These are phyloP conservation scores for Ascochyta koolunga DNA, from an alignment of 2,329 filamentous ascomycete species.

Conservation along the genomic window DNA sequence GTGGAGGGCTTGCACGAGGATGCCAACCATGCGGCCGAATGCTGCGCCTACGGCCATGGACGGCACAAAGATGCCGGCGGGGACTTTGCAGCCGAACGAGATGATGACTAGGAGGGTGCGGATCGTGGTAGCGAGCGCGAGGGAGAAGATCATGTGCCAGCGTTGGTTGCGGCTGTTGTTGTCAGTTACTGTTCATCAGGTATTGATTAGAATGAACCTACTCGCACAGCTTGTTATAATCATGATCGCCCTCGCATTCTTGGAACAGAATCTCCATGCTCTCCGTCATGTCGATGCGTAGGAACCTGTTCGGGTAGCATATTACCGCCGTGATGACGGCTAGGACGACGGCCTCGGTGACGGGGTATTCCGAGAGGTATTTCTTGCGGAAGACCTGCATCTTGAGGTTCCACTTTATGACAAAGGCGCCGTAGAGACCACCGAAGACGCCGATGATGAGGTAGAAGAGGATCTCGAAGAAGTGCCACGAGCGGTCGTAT, in stretches of 20 bases:
- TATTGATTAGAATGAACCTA: conserved; percentile 43
- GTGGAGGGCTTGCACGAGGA: conserved; percentile 87
- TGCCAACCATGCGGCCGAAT: conserved; percentile 92
- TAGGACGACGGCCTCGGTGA: conserved; percentile 84
- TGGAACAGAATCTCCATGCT: conserved; percentile 98
- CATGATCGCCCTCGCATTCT: conserved; percentile 87
- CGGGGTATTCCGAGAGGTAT: conserved; percentile 81
- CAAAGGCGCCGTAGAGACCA: conserved; percentile 91
- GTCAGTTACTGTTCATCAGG: neutral
- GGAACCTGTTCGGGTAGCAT: conserved; percentile 96
- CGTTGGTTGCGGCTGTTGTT: conserved; percentile 64
- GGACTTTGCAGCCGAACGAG: conserved; percentile 97
- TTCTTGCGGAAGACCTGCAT: conserved; percentile 93
- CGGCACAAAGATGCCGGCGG: conserved; percentile 95
- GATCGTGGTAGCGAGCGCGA: conserved; percentile 79
- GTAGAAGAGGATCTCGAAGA: conserved; percentile 94
- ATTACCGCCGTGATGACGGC: conserved; percentile 84
- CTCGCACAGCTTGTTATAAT: conserved; percentile 90
- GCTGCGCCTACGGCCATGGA: conserved; percentile 97
- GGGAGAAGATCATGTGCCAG: conserved; percentile 77
- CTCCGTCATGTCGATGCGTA: conserved; percentile 98
- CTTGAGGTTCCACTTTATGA: conserved; percentile 96
- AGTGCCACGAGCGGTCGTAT: conserved; percentile 97
- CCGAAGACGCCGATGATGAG: conserved; percentile 90
- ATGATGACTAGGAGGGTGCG: conserved; percentile 88